A percentile compares a stretch with the other conserved stretches of the same genome.
Conservation (phyloP, 2,329 filamentous ascomycete genomes). For the Pyricularia sp. region DNA sequence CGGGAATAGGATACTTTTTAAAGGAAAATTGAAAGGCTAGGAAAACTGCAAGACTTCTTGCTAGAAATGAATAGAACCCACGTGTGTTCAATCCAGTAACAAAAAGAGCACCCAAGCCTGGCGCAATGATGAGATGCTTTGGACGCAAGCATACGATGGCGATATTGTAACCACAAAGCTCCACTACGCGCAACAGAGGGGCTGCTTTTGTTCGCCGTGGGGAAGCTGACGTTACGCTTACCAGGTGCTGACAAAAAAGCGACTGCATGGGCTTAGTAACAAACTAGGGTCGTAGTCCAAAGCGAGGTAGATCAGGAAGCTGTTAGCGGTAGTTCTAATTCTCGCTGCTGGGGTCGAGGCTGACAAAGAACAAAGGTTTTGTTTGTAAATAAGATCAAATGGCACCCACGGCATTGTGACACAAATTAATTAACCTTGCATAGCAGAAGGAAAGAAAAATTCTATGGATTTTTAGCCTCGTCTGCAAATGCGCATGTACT, state of each 20-base stretch:
- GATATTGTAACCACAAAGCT: not conserved
- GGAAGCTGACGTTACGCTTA: slow-evolving; percentile 4
- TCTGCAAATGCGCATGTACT: no score
- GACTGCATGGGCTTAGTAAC: not conserved
- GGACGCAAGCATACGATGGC: not conserved
- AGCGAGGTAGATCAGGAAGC: no score
- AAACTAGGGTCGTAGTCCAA: no score
- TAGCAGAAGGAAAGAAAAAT: no score
- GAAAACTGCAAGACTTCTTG: not conserved
- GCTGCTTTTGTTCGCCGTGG: not conserved
- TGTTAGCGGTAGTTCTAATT: not conserved
- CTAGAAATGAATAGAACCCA: not conserved
- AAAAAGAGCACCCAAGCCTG: not conserved
- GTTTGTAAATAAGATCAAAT: not conserved
- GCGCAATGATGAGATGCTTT: not conserved
- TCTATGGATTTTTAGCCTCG: no score
- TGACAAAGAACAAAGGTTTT: not conserved
- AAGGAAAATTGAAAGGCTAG: not conserved
- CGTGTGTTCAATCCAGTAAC: not conserved
- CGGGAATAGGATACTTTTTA: not conserved
- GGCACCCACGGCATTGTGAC: not conserved
- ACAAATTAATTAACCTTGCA: not conserved
- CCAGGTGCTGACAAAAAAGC: slow-evolving; percentile 1
- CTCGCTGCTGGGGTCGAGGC: not conserved
- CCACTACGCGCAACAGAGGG: not conserved